These are phyloP conservation scores for Casuarina cunninghamiana DNA, from an alignment of 306 rosid species.

Conservation along the genomic window DNA sequence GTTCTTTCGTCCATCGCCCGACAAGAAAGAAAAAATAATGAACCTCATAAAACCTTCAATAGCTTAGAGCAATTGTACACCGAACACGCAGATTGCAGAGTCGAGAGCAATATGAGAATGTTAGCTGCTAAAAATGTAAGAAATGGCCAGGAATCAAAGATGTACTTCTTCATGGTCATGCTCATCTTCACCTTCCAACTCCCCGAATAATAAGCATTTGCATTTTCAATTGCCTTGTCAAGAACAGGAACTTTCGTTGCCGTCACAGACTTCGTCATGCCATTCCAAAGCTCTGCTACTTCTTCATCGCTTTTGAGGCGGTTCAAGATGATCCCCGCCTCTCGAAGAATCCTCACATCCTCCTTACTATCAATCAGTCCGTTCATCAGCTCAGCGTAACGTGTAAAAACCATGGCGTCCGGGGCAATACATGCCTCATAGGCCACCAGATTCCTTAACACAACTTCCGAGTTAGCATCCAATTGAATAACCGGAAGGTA, in stretches of 20 bases:
- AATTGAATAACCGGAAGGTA: slow-evolving; percentile 1
- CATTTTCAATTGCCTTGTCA: slow-evolving; percentile 8
- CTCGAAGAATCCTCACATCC: slow-evolving; percentile 13
- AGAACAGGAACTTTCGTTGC: slow-evolving; percentile 11
- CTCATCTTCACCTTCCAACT: slow-evolving; percentile 12
- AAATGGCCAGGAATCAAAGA: slow-evolving; percentile 6
- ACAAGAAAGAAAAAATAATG: too few relatives aligned
- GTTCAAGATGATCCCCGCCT: slow-evolving; percentile 2
- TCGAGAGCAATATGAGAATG: not conserved
- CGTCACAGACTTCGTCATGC: slow-evolving; percentile 7
- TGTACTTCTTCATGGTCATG: not conserved
- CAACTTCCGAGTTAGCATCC: slow-evolving; percentile 11
- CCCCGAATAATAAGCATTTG: not conserved
- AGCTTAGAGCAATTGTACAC: too few relatives aligned
- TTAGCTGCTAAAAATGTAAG: slow-evolving; percentile 13
- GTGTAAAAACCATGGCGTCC: slow-evolving; percentile 3
- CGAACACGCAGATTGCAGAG: too few relatives aligned
- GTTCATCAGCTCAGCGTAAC: slow-evolving; percentile 9
- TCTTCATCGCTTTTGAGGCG: slow-evolving; percentile 5
- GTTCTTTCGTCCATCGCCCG: too few relatives aligned
- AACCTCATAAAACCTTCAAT: too few relatives aligned
- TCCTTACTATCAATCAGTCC: slow-evolving; percentile 13
- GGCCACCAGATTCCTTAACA: slow-evolving; percentile 11
- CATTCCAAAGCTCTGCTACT: slow-evolving; percentile 12
- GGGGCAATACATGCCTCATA: slow-evolving; percentile 9